A percentile compares a stretch with the other conserved stretches of the same genome.
These are phyloP conservation scores for Miscanthus sacchariflorus DNA, from an alignment of 202 grass and related monocot species.

Conservation along the genomic window DNA sequence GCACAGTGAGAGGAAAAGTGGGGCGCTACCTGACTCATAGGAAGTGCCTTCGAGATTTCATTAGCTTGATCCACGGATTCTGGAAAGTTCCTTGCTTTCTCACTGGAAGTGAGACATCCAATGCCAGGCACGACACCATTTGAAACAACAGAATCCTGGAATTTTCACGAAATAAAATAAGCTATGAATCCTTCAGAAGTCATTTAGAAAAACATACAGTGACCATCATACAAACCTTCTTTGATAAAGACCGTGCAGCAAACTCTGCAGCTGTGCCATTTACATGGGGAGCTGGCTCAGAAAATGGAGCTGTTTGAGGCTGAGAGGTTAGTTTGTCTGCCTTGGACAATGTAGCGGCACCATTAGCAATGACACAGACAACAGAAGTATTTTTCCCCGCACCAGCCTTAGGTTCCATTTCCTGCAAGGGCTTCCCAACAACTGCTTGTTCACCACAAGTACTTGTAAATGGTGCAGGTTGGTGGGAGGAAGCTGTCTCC, in stretches of 20 bases:
- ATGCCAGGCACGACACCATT: constrained; percentile 16
- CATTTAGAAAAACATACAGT: constrained; percentile 5
- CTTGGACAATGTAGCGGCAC: constrained; percentile 2
- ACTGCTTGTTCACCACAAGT: constrained; percentile 33
- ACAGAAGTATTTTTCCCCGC: not conserved
- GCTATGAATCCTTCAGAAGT: not conserved
- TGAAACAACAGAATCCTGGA: constrained; percentile 47
- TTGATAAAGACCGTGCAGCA: constrained; percentile 3
- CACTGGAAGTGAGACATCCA: constrained; percentile 17
- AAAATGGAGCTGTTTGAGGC: constrained; percentile 37
- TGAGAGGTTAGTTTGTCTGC: constrained; percentile 28
- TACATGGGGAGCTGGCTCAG: constrained; percentile 10
- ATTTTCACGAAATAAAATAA: constrained; percentile 25
- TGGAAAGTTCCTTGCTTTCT: constrained; percentile 16
- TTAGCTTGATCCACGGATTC: constrained; percentile 39
- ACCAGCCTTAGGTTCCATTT: constrained; percentile 28
- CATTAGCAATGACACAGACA: not conserved
- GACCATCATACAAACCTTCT: constrained; percentile 43
- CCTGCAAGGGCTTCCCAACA: constrained; percentile 13
- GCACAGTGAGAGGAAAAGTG: not conserved
- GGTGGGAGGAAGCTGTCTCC: constrained; percentile 9
- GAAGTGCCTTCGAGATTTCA: constrained; percentile 4
- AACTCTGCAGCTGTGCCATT: not conserved
- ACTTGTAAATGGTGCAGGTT: constrained; percentile 18
- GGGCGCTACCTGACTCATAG: constrained; percentile 27